These are phyloP conservation scores for Dispira parvispora DNA, from an alignment of 192 early-diverging fungal species.

Conservation along the genomic window DNA sequence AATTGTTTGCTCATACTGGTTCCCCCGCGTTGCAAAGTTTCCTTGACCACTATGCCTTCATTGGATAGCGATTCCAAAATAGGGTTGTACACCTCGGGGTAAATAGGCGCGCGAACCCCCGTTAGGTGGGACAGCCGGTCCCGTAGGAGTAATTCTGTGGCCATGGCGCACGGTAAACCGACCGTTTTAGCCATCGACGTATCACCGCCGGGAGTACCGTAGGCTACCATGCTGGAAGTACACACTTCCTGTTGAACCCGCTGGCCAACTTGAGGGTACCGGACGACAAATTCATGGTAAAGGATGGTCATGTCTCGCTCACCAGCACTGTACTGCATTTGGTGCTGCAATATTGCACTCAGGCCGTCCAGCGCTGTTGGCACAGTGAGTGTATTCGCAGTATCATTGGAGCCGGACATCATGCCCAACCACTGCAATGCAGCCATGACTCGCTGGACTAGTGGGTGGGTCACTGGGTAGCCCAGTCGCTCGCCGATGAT, in stretches of 20 bases:
- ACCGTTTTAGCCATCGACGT: constrained; percentile 78
- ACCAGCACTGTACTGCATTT: constrained; percentile 51
- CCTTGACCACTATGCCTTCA: constrained; percentile 45
- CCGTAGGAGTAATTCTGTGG: constrained; percentile 46
- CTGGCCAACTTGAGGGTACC: constrained; percentile 19
- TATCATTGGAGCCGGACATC: not conserved
- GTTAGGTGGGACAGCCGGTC: constrained; percentile 23
- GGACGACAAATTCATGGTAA: constrained; percentile 88
- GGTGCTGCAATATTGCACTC: constrained; percentile 57
- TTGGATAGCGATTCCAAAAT: constrained; percentile 43
- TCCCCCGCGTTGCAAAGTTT: constrained; percentile 14
- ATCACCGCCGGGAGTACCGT: constrained; percentile 40
- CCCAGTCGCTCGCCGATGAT: constrained; percentile 23
- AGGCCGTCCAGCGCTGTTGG: constrained; percentile 65
- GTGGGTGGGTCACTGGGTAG: not conserved
- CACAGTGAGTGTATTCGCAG: constrained; percentile 13
- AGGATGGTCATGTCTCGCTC: constrained; percentile 90
- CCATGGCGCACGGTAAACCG: constrained; percentile 62
- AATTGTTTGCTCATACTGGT: constrained; percentile 1
- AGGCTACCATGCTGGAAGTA: constrained; percentile 51
- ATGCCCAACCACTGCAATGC: constrained; percentile 39
- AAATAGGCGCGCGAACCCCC: constrained; percentile 49
- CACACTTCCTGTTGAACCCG: constrained; percentile 37
- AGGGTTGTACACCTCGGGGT: constrained; percentile 51
- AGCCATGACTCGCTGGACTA: constrained; percentile 24